Evolutionary conservation across 148 eudicot genomes (phyloP), one percentile per base, ranked within the genome.

Genomic region (Chenopodium formosanum): DNA sequence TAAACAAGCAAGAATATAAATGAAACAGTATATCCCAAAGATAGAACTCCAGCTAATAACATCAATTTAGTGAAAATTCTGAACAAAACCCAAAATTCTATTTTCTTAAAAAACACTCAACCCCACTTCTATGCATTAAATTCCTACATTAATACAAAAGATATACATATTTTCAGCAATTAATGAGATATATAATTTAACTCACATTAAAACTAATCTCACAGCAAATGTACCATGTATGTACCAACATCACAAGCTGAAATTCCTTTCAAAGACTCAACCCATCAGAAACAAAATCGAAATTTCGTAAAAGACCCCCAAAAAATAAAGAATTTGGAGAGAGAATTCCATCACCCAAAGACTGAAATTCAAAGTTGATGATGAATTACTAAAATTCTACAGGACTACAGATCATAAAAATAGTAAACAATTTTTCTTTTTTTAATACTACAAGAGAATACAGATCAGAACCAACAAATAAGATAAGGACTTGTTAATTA

Each of bases 51-150:
- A 72, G 75, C 75, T 72, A 72, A 72, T 37, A 48, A 27, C 48
- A 48, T 40, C 70, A 78, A 50, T 84, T 84, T 32, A 14, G 56
- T 47, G 29, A 75, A 34, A 70, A 70, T 80, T 47, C 27, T 70
- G n/a, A 19, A 79, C 22, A 73, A 79, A 79, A 37, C 66, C 70
- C 79, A 67, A 19, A 69, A 83, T 46, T 73, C 31, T 71, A 67
- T 74, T 56, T 64, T n/a, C 79, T 83, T 75, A 37, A 63, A 79
- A 48, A 29, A 63, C 74, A 50, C 52, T 23, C 80, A 47, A 60
- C 48, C 86, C 69, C 80, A 80, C 46, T 84, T 80, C 83, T 75
- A 63, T 64, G 75, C 77, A 84, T 78, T 69, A n/a, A 72, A 84
- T 47, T 70, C 22, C 25, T 40, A 44, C 16, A 79, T 44, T 25